Evolutionary conservation across 495 filamentous ascomycete genomes (phyloP).

Genomic region (Pyrenopolyporus hunteri): DNA sequence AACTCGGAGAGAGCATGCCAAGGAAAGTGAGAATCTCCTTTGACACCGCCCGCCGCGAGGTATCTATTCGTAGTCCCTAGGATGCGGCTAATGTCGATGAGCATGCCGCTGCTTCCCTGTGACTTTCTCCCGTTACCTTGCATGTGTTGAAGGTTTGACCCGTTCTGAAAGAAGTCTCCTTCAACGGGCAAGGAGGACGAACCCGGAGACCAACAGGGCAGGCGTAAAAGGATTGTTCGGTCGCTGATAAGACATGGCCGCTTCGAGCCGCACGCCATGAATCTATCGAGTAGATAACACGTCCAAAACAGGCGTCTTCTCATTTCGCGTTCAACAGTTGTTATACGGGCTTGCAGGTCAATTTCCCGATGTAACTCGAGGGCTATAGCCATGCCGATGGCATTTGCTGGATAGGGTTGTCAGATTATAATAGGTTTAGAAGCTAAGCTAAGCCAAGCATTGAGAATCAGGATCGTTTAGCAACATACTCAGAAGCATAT

Average conservation of each 20-base stretch:
- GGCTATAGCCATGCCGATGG: slow-evolving; percentile 80
- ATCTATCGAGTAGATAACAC: slow-evolving; percentile 82
- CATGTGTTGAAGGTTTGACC: slow-evolving; percentile 71
- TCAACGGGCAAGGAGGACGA: slow-evolving; percentile 63
- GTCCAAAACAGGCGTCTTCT: slow-evolving; percentile 81
- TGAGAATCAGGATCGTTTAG: neutral
- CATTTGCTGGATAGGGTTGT: slow-evolving; percentile 61
- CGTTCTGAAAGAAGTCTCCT: slow-evolving; percentile 77
- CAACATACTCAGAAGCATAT: slow-evolving; percentile 77
- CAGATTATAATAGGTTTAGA: neutral
- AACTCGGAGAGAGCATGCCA: slow-evolving; percentile 86
- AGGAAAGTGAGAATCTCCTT: slow-evolving; percentile 85
- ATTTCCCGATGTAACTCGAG: slow-evolving; percentile 77
- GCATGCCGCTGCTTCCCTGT: slow-evolving; percentile 71
- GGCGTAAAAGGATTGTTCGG: slow-evolving; percentile 71
- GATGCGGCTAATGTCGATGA: slow-evolving; percentile 83
- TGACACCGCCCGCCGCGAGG: slow-evolving; percentile 81
- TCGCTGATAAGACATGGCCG: slow-evolving; percentile 78
- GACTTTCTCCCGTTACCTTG: slow-evolving; percentile 68
- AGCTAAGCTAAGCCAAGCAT: neutral
- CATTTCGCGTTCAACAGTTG: slow-evolving; percentile 70
- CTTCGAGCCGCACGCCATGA: slow-evolving; percentile 77
- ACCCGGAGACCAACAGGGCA: slow-evolving; percentile 70
- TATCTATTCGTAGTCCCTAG: slow-evolving; percentile 84
- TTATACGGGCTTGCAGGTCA: slow-evolving; percentile 60